Percentiles rank a stretch among this genome's conserved stretches.
phyloP scores from a whole-genome alignment of 768 basidiomycete genomes.

The Phylloporus scabripes region DNA sequence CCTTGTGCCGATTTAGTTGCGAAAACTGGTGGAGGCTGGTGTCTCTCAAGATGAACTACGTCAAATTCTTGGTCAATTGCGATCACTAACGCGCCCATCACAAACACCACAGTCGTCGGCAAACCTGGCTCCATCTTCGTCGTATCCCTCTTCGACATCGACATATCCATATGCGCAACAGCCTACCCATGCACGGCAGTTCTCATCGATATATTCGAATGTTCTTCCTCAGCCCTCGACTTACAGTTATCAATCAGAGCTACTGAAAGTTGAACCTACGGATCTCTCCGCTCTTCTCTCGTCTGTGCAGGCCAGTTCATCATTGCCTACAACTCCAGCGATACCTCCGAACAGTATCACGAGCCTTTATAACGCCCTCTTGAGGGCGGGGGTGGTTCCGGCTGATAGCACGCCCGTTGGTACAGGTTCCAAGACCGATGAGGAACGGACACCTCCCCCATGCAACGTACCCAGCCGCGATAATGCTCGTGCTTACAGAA shows the following conservation, averaged over 20 bases:
- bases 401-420: slow-evolving; percentile 47
- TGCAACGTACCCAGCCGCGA: slow-evolving; percentile 39
- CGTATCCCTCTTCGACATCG: slow-evolving; percentile 21
- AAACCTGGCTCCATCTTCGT: slow-evolving; percentile 24
- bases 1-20: slow-evolving; percentile 40
- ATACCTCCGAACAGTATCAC: slow-evolving; percentile 39
- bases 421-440: slow-evolving; percentile 33
- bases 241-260: slow-evolving; percentile 24
- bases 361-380: slow-evolving; percentile 58
- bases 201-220: slow-evolving; percentile 28
- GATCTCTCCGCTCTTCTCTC: slow-evolving; percentile 28
- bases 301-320: slow-evolving; percentile 20
- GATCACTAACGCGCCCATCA: slow-evolving; percentile 47
- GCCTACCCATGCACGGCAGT: slow-evolving; percentile 24
- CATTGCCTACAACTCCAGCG: slow-evolving; percentile 20
- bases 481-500: slow-evolving; percentile 53
- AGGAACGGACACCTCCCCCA: slow-evolving; percentile 30
- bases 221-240: slow-evolving; percentile 29
- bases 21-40: slow-evolving; percentile 68
- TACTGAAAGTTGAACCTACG: slow-evolving; percentile 27
- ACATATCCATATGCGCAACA: slow-evolving; percentile 30
- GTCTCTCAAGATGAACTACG: slow-evolving; percentile 76
- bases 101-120: slow-evolving; percentile 31
- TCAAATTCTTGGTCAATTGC: slow-evolving; percentile 69
- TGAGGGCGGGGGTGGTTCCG: slow-evolving; percentile 76